Base-by-base conservation (phyloP, 352 stramenopile species). In the Pythium biforme region DNA sequence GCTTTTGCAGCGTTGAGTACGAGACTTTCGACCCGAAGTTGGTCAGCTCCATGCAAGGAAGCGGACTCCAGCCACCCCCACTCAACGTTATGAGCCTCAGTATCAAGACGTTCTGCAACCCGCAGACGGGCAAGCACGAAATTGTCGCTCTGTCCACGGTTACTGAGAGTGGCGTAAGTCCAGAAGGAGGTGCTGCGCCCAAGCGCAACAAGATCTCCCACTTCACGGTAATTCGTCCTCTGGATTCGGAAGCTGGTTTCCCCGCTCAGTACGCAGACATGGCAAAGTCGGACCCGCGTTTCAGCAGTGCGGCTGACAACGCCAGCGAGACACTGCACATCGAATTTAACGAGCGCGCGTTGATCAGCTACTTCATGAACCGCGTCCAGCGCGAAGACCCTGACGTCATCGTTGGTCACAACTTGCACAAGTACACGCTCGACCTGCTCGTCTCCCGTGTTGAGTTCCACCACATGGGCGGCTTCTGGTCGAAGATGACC, bases 371-470 rank as follows among this genome's bases (percentile, higher is more conserved):
- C 62, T 94, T 95, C 50, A 64, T 95, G 51, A 91, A 83, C 26
- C 90, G 96, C 59, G 77, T 99, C 37, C 92, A 98, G 53, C 76
- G 69, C 31, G 96, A 98, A 83, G 98, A 99, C 75, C 97, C 97
- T 6, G 98, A 99, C 68, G 88, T 99, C 9, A 86, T 99, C 29
- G 90, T 99, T 15, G 97, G 96, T 12, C 97, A 99, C 83, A 99
- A 99, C 74, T 85, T 99, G 48, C 94, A 98, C 79, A 97, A 97
- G 43, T 99, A 99, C 70, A 96, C 98, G 20, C 83, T 99, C 33
- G 95, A 99, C 69, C 81, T 99, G n/a, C 77, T 99, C 7, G 87
- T 99, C 19, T 94, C 79, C 25, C 87, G 97, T 25, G 97, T 98
- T 52, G 83, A 97, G 11, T 88, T 97, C 62, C 94, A 97, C 59